Base-by-base conservation (phyloP, 768 basidiomycete genomes). In the Hericium coralloides region DNA sequence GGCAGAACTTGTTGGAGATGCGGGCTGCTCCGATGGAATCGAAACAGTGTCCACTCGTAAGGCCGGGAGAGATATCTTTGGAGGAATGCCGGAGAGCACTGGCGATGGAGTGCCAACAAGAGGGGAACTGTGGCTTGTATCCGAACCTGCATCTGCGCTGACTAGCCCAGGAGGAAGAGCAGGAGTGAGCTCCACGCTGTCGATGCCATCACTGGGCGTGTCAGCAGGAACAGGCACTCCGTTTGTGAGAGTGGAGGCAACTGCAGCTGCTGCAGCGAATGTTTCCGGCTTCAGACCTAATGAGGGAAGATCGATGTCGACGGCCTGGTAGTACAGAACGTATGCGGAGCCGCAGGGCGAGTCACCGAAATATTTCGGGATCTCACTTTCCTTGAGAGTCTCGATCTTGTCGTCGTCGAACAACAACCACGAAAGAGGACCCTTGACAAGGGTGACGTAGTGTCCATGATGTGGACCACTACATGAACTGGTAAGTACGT, bases 391-490 rank as follows among this genome's bases (percentile, higher is more conserved):
- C 63, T 87, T 82, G 66, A 99, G 87, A 1, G 86, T 74, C 48
- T 87, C 88, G 53, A 99, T 92, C 58, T 82, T 89, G 63, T 97
- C 92, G 70, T 99, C 97, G 72, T 99, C 97, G 64, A 98, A 98
- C 51, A 95, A 78, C 58, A 92, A 77, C 97, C 97, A 99, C 51
- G 79, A 69, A 2, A 65, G 87, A 59, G 81, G 78, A 2, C 89
- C 88, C 68, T 91, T 92, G 69, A 98, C 88, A 65, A 98, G 86
- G 63, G 95, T 89, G 63, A 98, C 85, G 70, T 99, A 99, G 74
- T 99, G 97, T 0, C 97, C 97, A 65, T 98, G 97, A 68, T 97
- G 89, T n/a, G 94, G 94, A 5, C 95, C 95, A 65, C 95, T 97
- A 66, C 1, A 56, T 51, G 26, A 22, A 38, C 51, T 55, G 64